phyloP scores from a whole-genome alignment of 257 asterid species.

The Cruciata laevipes region DNA sequence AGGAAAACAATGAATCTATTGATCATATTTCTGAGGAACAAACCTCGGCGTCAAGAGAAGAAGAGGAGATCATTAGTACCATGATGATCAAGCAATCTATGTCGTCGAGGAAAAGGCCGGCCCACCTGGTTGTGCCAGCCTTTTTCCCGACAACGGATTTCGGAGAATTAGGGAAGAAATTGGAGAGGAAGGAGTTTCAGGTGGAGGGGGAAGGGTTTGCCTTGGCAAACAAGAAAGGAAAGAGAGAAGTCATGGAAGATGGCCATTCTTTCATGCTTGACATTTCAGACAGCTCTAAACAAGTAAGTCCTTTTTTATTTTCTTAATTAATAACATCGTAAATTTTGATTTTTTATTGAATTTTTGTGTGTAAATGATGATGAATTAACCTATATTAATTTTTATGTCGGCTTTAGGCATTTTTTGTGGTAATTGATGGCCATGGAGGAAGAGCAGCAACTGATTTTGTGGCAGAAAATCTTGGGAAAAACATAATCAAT shows the following conservation, averaged over 20 bases:
- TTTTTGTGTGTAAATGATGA: no score
- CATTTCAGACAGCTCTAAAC: constrained; percentile 38
- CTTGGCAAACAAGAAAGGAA: constrained; percentile 42
- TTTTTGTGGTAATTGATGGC: constrained; percentile 46
- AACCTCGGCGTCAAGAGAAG: neutral
- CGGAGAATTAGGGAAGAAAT: constrained; percentile 16
- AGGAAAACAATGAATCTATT: neutral
- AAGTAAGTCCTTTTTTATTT: constrained; percentile 19
- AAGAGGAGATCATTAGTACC: neutral
- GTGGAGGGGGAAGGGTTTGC: constrained; percentile 29
- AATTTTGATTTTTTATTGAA: neutral
- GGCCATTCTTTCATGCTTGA: constrained; percentile 36
- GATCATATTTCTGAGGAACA: neutral
- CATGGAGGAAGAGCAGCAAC: constrained; percentile 48
- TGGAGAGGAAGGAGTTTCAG: constrained; percentile 27
- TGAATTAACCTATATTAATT: neutral
- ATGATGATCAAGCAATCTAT: constrained; percentile 13
- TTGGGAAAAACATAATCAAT: constrained; percentile 34
- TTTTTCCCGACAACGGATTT: constrained; percentile 17
- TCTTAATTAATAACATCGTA: neutral
- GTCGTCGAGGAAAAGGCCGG: constrained; percentile 34
- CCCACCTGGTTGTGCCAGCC: constrained; percentile 28
- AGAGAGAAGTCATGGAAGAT: constrained; percentile 48
- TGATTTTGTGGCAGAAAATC: constrained; percentile 42
- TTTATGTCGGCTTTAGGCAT: constrained; percentile 28